Evolutionary conservation across 1,139 yeast genomes (phyloP).

Genomic region (Scheffersomyces illinoinensis): DNA sequence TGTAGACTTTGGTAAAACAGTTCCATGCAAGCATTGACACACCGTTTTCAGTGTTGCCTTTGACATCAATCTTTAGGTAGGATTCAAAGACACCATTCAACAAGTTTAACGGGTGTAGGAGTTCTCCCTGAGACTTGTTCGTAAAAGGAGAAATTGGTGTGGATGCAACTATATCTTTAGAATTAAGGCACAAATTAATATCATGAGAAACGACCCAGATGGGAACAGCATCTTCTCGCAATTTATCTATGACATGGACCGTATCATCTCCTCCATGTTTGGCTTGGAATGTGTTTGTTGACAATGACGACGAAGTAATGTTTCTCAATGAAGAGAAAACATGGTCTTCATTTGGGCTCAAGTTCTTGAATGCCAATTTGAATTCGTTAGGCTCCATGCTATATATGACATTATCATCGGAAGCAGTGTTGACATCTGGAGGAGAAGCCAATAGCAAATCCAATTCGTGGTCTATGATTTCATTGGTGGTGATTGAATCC

Average conservation of each 20-base stretch:
- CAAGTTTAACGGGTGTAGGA: slow-evolving; percentile 16
- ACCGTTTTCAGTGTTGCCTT: slow-evolving; percentile 3
- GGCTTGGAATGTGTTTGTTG: slow-evolving; percentile 1
- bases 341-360: slow-evolving; percentile 5
- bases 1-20: slow-evolving; percentile 32
- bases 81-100: slow-evolving; percentile 31
- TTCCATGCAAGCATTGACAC: slow-evolving; percentile 34
- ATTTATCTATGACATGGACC: slow-evolving; percentile 3
- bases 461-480: slow-evolving; percentile 16
- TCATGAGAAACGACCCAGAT: slow-evolving; percentile 12
- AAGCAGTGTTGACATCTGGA: slow-evolving; percentile 2
- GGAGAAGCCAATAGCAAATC: slow-evolving; percentile 17
- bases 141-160: slow-evolving; percentile 13
- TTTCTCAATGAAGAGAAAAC: slow-evolving; percentile 9
- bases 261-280: background rate
- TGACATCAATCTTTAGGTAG: slow-evolving; percentile 26
- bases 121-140: slow-evolving; percentile 9
- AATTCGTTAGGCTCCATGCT: slow-evolving; percentile 8
- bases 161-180: slow-evolving; percentile 3
- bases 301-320: slow-evolving; percentile 3
- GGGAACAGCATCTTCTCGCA: slow-evolving; percentile 10
- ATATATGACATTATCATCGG: slow-evolving; percentile 2
- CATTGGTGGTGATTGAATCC: slow-evolving; percentile 16
- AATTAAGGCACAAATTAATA: slow-evolving; percentile 9
- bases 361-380: slow-evolving; percentile 5